A percentile compares a stretch with the other conserved stretches of the same genome.
Evolutionary conservation across 768 basidiomycete species (phyloP).

Genomic region (Suillus discolor): DNA sequence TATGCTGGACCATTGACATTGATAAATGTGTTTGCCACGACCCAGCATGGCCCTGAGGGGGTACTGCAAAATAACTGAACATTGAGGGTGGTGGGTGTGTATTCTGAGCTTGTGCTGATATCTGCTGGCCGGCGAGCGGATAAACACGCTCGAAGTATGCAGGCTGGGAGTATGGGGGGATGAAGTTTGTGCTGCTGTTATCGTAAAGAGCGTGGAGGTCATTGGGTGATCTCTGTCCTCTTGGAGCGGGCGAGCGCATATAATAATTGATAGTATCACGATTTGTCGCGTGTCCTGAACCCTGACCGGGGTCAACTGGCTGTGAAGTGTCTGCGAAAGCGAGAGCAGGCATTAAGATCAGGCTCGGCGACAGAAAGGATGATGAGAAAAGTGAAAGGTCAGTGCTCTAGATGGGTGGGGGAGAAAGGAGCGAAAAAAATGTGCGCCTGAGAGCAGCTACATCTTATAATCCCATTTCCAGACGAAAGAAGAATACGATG

Average conservation of each 20-base stretch:
- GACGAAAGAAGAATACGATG: slow-evolving; percentile 13
- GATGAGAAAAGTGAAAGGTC: slow-evolving; percentile 1
- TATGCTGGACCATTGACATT: slow-evolving; percentile 38
- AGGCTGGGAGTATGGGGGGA: slow-evolving; percentile 11
- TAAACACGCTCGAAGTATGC: slow-evolving; percentile 21
- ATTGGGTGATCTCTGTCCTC: slow-evolving; percentile 19
- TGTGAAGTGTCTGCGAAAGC: slow-evolving; percentile 16
- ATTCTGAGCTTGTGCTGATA: slow-evolving; percentile 14
- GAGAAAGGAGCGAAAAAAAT: slow-evolving; percentile 28
- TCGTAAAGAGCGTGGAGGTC: slow-evolving; percentile 31
- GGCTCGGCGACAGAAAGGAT: slow-evolving; percentile 5
- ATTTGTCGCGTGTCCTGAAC: slow-evolving; percentile 10
- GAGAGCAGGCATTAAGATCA: slow-evolving; percentile 32
- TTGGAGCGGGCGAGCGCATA: slow-evolving; percentile 22
- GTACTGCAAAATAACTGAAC: slow-evolving; percentile 29
- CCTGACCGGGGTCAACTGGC: slow-evolving; percentile 11
- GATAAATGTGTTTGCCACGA: slow-evolving; percentile 39
- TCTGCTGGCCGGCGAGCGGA: slow-evolving; percentile 10
- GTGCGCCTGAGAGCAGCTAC: slow-evolving; percentile 35
- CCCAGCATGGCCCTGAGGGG: slow-evolving; percentile 16
- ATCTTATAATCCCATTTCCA: slow-evolving; percentile 30
- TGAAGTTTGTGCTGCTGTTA: slow-evolving; percentile 9
- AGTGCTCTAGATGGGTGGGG: slow-evolving; percentile 12
- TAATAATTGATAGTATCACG: slow-evolving; percentile 21
- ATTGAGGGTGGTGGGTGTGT: slow-evolving; percentile 19